A percentile compares a stretch with the other conserved stretches of the same genome.
Conservation (phyloP, 257 asterid species). For the Solanum dulcamara region DNA sequence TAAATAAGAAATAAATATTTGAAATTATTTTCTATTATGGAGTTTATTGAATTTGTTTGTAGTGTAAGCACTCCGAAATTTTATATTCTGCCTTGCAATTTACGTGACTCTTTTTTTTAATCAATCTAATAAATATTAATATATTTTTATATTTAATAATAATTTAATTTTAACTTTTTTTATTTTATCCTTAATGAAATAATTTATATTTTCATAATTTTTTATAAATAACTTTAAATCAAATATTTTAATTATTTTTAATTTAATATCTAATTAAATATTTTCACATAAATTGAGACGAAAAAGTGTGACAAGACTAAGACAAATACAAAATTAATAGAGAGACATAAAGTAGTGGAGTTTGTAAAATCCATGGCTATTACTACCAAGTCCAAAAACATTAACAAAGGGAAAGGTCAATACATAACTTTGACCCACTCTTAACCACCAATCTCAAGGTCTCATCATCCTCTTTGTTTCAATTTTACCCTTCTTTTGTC, state of each 20-base stretch:
- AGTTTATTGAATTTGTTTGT: too few relatives aligned
- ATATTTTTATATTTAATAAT: too few relatives aligned
- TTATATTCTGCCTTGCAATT: too few relatives aligned
- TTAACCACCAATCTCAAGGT: conserved; percentile 41
- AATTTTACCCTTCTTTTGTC: conserved; percentile 8
- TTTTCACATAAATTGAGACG: background rate
- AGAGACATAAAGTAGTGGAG: background rate
- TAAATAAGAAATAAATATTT: too few relatives aligned
- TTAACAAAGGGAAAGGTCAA: conserved; percentile 19
- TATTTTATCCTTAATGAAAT: too few relatives aligned
- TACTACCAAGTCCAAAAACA: background rate
- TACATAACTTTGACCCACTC: background rate
- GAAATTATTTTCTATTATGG: too few relatives aligned
- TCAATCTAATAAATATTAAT: too few relatives aligned
- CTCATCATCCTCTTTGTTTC: background rate
- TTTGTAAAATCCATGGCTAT: background rate
- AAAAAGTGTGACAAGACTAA: background rate
- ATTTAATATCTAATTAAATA: background rate
- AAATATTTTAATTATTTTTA: too few relatives aligned
- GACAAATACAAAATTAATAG: background rate
- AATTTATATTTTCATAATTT: too few relatives aligned
- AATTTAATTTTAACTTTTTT: too few relatives aligned
- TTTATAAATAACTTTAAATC: background rate
- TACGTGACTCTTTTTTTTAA: too few relatives aligned
- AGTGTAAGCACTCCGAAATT: too few relatives aligned